These are phyloP conservation scores for Candida corydali DNA, from an alignment of 805 yeast genomes.

Conservation along the genomic window DNA sequence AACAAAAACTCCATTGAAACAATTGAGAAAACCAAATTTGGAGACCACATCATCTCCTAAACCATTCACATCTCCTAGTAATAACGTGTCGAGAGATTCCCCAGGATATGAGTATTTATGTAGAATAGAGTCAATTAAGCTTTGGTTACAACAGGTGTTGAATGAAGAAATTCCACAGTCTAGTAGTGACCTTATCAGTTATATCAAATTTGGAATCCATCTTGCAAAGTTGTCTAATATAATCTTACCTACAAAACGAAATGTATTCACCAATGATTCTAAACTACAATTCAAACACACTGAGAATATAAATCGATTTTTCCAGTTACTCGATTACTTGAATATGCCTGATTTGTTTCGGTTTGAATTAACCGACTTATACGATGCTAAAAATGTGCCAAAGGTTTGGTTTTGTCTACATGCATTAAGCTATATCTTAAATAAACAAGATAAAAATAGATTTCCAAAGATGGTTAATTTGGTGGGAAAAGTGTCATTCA, in stretches of 20 bases:
- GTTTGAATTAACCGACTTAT: conserved; percentile 89
- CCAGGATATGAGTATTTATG: conserved; percentile 71
- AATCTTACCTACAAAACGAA: conserved; percentile 62
- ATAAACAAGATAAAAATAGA: conserved; percentile 40
- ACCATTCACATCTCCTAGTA: conserved; percentile 27
- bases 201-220: conserved; percentile 78
- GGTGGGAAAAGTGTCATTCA: conserved; percentile 59
- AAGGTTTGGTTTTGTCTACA: conserved; percentile 92
- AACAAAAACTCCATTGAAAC: conserved; percentile 7
- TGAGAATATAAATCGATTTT: conserved; percentile 84
- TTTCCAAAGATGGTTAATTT: conserved; percentile 62
- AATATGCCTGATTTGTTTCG: conserved; percentile 83
- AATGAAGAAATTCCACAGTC: conserved; percentile 52
- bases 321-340: conserved; percentile 61
- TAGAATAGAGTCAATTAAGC: conserved; percentile 74
- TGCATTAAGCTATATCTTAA: conserved; percentile 74
- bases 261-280: conserved; percentile 50
- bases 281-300: conserved; percentile 81
- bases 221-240: conserved; percentile 74
- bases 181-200: conserved; percentile 56
- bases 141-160: conserved; percentile 69
- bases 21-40: conserved; percentile 6
- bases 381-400: conserved; percentile 88
- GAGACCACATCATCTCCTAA: conserved; percentile 7
- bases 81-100: conserved; percentile 25